A percentile compares a stretch with the other conserved stretches of the same genome.
Conservation (phyloP, 208 protist species). For the Acanthamoeba polyphaga region DNA sequence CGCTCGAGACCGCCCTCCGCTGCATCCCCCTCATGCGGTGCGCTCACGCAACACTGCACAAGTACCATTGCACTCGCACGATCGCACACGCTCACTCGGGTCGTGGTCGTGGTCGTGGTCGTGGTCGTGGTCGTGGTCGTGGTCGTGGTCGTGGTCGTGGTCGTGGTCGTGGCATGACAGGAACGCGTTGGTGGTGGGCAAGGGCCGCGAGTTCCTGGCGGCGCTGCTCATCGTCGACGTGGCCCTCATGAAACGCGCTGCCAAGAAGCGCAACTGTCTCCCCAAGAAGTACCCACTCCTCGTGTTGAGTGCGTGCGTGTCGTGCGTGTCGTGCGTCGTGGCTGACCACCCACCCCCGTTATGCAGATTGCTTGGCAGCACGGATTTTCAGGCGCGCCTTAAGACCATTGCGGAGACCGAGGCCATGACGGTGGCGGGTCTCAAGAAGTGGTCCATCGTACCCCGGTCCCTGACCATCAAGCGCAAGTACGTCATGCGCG, state of each 20-base stretch:
- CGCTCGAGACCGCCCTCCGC: slow-evolving; percentile 49
- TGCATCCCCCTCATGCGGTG: slow-evolving; percentile 10
- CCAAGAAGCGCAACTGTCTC: slow-evolving; percentile 25
- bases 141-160: too few relatives aligned
- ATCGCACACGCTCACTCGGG: neutral
- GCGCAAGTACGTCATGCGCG: neutral
- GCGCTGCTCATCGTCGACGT: slow-evolving; percentile 58
- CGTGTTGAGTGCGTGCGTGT: too few relatives aligned
- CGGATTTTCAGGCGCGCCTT: neutral
- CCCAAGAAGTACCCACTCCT: neutral
- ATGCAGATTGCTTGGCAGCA: neutral
- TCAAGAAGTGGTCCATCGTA: slow-evolving; percentile 21
- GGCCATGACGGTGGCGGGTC: neutral
- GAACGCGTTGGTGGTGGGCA: slow-evolving; percentile 12
- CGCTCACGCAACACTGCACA: neutral
- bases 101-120: too few relatives aligned
- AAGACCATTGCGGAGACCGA: neutral
- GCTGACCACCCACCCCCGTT: neutral
- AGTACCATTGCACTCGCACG: too few relatives aligned
- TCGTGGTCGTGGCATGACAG: neutral
- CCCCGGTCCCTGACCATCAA: slow-evolving; percentile 2
- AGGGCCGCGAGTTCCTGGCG: slow-evolving; percentile 17
- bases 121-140: too few relatives aligned
- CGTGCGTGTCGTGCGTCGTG: neutral
- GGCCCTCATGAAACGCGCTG: slow-evolving; percentile 2